Conservation (phyloP, 257 asterid species). For the Cinchona pubescens region DNA sequence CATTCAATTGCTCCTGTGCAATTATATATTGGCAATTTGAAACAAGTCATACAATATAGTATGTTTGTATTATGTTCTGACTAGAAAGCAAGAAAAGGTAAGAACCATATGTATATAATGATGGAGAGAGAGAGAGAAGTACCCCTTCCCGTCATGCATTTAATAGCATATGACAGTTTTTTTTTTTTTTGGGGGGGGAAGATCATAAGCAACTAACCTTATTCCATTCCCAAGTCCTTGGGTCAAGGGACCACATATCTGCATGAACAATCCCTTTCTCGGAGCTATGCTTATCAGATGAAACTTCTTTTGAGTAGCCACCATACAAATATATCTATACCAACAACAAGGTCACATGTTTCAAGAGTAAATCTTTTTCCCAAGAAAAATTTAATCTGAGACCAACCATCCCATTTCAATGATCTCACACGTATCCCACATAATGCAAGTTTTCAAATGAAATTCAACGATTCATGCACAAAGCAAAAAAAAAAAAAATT, state of each 20-base stretch:
- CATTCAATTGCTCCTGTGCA: background rate
- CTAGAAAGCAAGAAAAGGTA: background rate
- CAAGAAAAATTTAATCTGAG: background rate
- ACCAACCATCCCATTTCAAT: too few relatives aligned
- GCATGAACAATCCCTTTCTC: conserved; percentile 93
- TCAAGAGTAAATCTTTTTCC: background rate
- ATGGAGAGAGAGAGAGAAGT: conserved; percentile 1
- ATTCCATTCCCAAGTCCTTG: conserved; percentile 97
- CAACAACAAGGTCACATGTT: background rate
- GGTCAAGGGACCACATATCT: conserved; percentile 96
- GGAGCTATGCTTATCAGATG: conserved; percentile 70
- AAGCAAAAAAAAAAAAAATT: background rate
- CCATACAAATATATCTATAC: conserved; percentile 87
- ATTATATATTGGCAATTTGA: too few relatives aligned
- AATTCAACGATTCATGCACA: background rate
- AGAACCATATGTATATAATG: too few relatives aligned
- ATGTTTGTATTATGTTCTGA: background rate
- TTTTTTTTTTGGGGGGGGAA: too few relatives aligned
- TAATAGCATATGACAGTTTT: too few relatives aligned
- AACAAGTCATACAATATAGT: background rate
- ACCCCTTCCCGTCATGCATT: background rate
- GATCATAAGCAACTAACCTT: conserved; percentile 54
- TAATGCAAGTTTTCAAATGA: background rate
- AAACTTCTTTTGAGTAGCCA: conserved; percentile 91
- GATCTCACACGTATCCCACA: background rate